Evolutionary conservation across 352 stramenopile species (phyloP), one percentile per base, ranked within the genome.

Genomic region (Phytophthora constricta): DNA sequence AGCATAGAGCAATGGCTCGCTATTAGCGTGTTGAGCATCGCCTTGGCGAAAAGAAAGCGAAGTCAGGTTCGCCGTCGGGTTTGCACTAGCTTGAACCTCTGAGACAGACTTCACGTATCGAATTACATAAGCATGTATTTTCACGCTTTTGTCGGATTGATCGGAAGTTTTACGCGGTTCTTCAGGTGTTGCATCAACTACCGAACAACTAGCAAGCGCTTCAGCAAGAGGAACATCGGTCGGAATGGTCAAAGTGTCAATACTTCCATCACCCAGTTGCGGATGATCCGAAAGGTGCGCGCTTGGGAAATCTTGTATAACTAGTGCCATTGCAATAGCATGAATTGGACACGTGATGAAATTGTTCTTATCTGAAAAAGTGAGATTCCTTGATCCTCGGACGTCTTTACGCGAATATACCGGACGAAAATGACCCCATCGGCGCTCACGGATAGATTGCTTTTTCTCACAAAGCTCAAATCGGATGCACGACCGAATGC

Each of bases 11-110:
- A 58, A 42, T 0, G 59, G 2, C 1, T 42, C 26, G 2, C 26
- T 62, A 52, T 77, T 77, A 0, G 68, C 64, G n/a, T 51, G 19
- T 39, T 77, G 59, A n/a, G 68, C 68, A 2, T 48, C 57, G 13
- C 72, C 62, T 7, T 60, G 60, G 1, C 68, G 64, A 51, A 77
- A 74, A 5, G 64, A 78, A 20, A 70, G 68, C 11, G 64, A 77
- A 0, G 68, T 50, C 49, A 80, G 43, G 11, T 41, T 28, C 4
- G 41, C 27, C 5, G 26, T 25, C 1, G 65, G 19, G 2, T 46
- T 56, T 22, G 54, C 46, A 0, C 42, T 23, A n/a, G 27, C 46
- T 19, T 56, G 28, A 3, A 23, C 2, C 4, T 7, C 42, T 16
- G 11, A 65, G 5, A 47, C 16, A 20, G 22, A 22, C 2, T 49